Conservation (phyloP, 352 stramenopile species). For the Globisporangium sylvaticum region DNA sequence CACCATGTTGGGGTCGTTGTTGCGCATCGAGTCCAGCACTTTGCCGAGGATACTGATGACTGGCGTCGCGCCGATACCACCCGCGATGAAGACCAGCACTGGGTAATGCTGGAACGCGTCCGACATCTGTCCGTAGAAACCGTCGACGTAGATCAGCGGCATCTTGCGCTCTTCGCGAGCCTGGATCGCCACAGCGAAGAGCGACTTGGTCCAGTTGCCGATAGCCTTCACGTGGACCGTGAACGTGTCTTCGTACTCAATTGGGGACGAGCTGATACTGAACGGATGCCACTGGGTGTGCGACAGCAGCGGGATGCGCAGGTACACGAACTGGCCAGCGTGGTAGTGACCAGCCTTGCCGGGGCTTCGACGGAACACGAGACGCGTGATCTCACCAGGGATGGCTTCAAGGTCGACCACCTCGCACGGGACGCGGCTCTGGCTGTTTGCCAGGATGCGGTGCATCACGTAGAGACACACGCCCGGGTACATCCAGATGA, state of each 20-base stretch:
- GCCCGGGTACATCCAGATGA: slow-evolving; percentile 83
- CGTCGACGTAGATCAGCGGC: slow-evolving; percentile 79
- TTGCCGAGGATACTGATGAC: slow-evolving; percentile 88
- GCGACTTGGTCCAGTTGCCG: slow-evolving; percentile 71
- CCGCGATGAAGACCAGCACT: slow-evolving; percentile 70
- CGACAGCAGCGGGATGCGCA: slow-evolving; percentile 69
- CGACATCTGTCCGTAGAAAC: slow-evolving; percentile 83
- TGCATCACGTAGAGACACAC: slow-evolving; percentile 83
- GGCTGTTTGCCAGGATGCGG: slow-evolving; percentile 64
- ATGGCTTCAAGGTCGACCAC: slow-evolving; percentile 82
- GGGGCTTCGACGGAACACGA: slow-evolving; percentile 71
- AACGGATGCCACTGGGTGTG: slow-evolving; percentile 81
- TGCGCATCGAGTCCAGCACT: slow-evolving; percentile 77
- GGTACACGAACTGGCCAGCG: slow-evolving; percentile 76
- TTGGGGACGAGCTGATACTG: slow-evolving; percentile 81
- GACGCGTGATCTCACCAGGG: slow-evolving; percentile 74
- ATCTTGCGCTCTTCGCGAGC: slow-evolving; percentile 73
- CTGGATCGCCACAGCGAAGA: slow-evolving; percentile 74
- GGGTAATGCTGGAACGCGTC: slow-evolving; percentile 82
- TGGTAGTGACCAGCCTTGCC: slow-evolving; percentile 80
- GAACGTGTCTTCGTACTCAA: slow-evolving; percentile 83
- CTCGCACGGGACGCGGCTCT: slow-evolving; percentile 68
- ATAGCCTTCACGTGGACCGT: slow-evolving; percentile 80
- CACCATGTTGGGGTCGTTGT: slow-evolving; percentile 64
- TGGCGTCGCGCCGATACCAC: slow-evolving; percentile 87